Base-by-base conservation (phyloP, 345 rosid genomes). In the Triadica sebifera region DNA sequence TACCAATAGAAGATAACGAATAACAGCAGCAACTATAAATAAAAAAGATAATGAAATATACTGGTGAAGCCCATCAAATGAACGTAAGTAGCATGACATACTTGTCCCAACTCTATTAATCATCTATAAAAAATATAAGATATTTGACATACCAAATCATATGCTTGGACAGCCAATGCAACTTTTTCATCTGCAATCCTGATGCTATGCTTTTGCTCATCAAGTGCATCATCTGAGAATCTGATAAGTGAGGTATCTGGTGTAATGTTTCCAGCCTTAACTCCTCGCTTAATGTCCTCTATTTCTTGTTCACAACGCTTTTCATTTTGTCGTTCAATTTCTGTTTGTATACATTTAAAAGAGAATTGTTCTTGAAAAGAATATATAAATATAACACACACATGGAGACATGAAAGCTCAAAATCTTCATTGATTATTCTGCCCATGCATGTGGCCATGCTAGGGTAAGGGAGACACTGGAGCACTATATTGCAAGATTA, bases 161-260 rank as follows among this genome's bases (percentile, higher is more conserved):
- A 95, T 7, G 94, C 93, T 70, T 95, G 99, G 74, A 82, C 79
- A 83, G 98, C 97, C 85, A 93, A 81, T 1, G 96, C 87, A 57
- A 95, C 91, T 80, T 95, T 95, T 84, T 95, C 99, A 80, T 95
- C 98, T 4, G 98, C 99, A 78, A 95, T 91, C 71, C 99, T 83
- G 77, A 93, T 77, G 73, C 94, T 84, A 86, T 95, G 99, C 81
- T 89, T 91, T 83, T 95, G 99, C 79, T 95, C 98, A 53, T 95
- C 99, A 65, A 95, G 84, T 60, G 88, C 90, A 41, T 91, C 98
- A 38, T 93, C 97, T 0, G 99, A 93, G 87, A 95, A 95, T 76
- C 85, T 87, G 58, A 83, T 29, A 61, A 79, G 83, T 60, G 93
- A 84, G 46, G 86, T 74, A 76, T 81, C 83, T 8, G 92, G 82